phyloP scores from a whole-genome alignment of 1,139 yeast genomes.

The Kurtzmaniella natalensis region DNA sequence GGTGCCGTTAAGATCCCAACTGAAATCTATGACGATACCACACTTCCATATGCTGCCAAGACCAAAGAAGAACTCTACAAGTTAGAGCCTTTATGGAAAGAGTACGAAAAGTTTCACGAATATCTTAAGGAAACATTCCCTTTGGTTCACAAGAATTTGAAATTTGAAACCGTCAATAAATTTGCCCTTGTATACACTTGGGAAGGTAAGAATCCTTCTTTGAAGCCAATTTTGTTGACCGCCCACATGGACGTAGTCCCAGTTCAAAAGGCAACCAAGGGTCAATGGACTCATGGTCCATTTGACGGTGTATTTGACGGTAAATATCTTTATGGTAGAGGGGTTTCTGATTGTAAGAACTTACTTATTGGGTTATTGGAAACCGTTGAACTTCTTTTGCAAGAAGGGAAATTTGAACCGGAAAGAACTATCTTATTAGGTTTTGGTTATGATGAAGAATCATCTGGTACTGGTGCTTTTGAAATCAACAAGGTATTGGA shows the following conservation, averaged over 20 bases:
- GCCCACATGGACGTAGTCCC: slow-evolving; percentile 53
- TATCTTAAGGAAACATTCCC: slow-evolving; percentile 30
- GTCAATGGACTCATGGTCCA: slow-evolving; percentile 42
- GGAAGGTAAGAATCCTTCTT: slow-evolving; percentile 22
- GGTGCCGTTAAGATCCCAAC: slow-evolving; percentile 63
- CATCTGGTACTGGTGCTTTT: slow-evolving; percentile 35
- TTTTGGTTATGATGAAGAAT: slow-evolving; percentile 49
- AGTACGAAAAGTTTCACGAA: slow-evolving; percentile 24
- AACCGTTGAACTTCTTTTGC: slow-evolving; percentile 35
- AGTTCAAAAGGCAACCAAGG: slow-evolving; percentile 34
- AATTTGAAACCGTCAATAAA: slow-evolving; percentile 27
- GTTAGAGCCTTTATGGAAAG: slow-evolving; percentile 28
- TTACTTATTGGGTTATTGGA: slow-evolving; percentile 38
- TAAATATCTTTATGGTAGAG: slow-evolving; percentile 39
- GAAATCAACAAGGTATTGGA: slow-evolving; percentile 26
- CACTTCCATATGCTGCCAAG: slow-evolving; percentile 21
- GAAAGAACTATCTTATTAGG: slow-evolving; percentile 39
- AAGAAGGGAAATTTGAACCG: slow-evolving; percentile 33
- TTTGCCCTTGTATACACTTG: slow-evolving; percentile 34
- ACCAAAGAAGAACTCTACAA: slow-evolving; percentile 22
- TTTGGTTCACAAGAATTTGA: slow-evolving; percentile 25
- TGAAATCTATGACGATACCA: slow-evolving; percentile 50
- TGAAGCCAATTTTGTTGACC: slow-evolving; percentile 39
- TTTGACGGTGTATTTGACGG: slow-evolving; percentile 41
- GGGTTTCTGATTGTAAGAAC: slow-evolving; percentile 45